Evolutionary conservation across 768 basidiomycete genomes (phyloP), one percentile per base, ranked within the genome.

Genomic region (Hydnomerulius pinastri): DNA sequence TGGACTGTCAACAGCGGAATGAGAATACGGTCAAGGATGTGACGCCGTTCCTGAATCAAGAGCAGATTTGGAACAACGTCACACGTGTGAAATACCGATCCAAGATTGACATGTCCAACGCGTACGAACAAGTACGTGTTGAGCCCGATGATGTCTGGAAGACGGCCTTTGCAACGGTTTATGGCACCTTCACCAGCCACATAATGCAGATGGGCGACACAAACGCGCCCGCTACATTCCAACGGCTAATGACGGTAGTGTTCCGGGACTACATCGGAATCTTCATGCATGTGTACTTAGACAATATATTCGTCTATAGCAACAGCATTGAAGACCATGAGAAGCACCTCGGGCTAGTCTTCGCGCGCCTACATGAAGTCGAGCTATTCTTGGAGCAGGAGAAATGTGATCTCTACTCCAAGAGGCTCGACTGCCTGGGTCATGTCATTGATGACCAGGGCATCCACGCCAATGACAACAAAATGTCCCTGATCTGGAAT

Each of bases 141-240:
- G 41, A 58, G 4, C 63, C 64, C 10, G 56, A 63, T 15, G 59
- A 71, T 46, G 64, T 70, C 1, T 17, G 46, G 1, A 37, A 51
- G 0, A 59, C 62, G 0, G 46, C 62, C 0, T 54, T 70, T 12
- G 63, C 58, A 1, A 72, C 66, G 1, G 64, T 66, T 36, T 36
- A 58, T n/a, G 76, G 77, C 0, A 73, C 71, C 0, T 72, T 69
- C 46, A 40, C 71, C 2, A 74, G 73, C 25, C 48, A 59, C 0
- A 69, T 77, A 0, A 71, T 80, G 66, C 78, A 79, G 46, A 70
- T 73, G 36, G 75, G 75, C 0, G 71, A 80, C 44, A 74, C 73
- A 39, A 79, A 80, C 52, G 71, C 72, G 0, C 75, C 72, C 0
- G 62, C 74, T 0, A 80, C 74, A 0, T 80, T 76, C 48, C 78